phyloP scores from a whole-genome alignment of 2,329 filamentous ascomycete species.

The Colletotrichum tanaceti region DNA sequence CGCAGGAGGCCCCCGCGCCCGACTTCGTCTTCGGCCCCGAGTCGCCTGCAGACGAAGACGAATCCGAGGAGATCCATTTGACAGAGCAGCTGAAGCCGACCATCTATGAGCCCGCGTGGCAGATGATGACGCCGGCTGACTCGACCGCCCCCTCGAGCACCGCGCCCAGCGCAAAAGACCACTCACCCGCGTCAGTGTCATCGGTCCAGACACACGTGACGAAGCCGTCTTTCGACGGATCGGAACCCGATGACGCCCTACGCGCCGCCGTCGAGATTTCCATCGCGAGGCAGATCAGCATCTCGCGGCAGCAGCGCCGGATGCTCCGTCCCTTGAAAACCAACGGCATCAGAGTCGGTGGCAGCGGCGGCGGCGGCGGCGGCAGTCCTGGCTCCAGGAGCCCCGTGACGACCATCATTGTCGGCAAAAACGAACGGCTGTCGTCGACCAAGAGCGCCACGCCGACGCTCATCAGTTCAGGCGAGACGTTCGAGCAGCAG shows the following conservation, averaged over 20 bases:
- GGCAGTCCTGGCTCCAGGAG: slow-evolving; percentile 33
- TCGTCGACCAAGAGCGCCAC: slow-evolving; percentile 56
- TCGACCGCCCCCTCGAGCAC: slow-evolving; percentile 43
- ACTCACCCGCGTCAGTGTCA: slow-evolving; percentile 48
- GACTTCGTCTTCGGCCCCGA: slow-evolving; percentile 49
- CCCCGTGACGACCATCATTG: slow-evolving; percentile 34
- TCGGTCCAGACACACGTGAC: slow-evolving; percentile 51
- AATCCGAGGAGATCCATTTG: slow-evolving; percentile 44
- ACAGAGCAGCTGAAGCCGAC: slow-evolving; percentile 51
- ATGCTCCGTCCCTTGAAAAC: slow-evolving; percentile 67
- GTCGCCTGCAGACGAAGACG: slow-evolving; percentile 52
- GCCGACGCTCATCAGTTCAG: slow-evolving; percentile 58
- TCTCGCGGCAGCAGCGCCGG: slow-evolving; percentile 71
- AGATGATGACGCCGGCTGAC: slow-evolving; percentile 57
- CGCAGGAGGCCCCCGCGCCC: slow-evolving; percentile 18
- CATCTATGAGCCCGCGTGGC: slow-evolving; percentile 58
- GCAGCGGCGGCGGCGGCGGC: background rate
- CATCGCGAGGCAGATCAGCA: slow-evolving; percentile 75
- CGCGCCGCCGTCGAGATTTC: slow-evolving; percentile 72
- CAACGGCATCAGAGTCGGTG: slow-evolving; percentile 38
- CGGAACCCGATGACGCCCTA: slow-evolving; percentile 53
- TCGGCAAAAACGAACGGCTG: slow-evolving; percentile 46
- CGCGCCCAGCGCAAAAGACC: slow-evolving; percentile 47
- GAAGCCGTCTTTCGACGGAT: slow-evolving; percentile 53
- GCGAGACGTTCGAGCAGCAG: slow-evolving; percentile 48